A percentile compares a stretch with the other conserved stretches of the same genome.
Conservation (phyloP, 2,329 filamentous ascomycete species). For the Aureobasidium sp. region DNA sequence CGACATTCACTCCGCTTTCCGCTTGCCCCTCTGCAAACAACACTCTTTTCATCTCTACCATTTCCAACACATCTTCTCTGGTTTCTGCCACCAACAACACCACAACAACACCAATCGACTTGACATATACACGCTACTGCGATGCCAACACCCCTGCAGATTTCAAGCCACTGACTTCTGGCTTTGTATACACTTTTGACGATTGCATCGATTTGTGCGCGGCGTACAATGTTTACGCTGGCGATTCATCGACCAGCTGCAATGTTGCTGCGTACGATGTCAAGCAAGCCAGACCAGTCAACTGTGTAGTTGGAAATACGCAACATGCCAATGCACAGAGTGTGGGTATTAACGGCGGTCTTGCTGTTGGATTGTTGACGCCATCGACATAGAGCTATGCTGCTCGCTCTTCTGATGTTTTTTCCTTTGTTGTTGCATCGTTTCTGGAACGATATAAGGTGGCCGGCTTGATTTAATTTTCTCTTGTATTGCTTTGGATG, state of each 20-base stretch:
- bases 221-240: slow-evolving; percentile 24
- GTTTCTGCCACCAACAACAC: slow-evolving; percentile 14
- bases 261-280: slow-evolving; percentile 28
- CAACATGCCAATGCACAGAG: slow-evolving; percentile 11
- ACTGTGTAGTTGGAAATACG: slow-evolving; percentile 25
- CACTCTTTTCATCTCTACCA: slow-evolving; percentile 26
- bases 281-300: slow-evolving; percentile 23
- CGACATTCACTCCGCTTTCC: slow-evolving; percentile 19
- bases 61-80: slow-evolving; percentile 11
- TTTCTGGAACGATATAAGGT: no score
- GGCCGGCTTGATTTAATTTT: no score
- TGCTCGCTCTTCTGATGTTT: no score
- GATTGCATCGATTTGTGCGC: slow-evolving; percentile 33
- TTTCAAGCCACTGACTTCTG: slow-evolving; percentile 21
- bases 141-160: slow-evolving; percentile 24
- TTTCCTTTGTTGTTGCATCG: no score
- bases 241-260: slow-evolving; percentile 21
- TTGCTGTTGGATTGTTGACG: slow-evolving; percentile 17
- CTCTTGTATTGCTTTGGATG: no score
- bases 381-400: not conserved
- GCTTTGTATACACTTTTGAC: slow-evolving; percentile 31
- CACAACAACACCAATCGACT: slow-evolving; percentile 14
- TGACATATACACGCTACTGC: slow-evolving; percentile 30
- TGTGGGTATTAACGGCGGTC: slow-evolving; percentile 9
- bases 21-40: slow-evolving; percentile 28